phyloP scores from a whole-genome alignment of 805 yeast species.

The Pichia heedii region DNA sequence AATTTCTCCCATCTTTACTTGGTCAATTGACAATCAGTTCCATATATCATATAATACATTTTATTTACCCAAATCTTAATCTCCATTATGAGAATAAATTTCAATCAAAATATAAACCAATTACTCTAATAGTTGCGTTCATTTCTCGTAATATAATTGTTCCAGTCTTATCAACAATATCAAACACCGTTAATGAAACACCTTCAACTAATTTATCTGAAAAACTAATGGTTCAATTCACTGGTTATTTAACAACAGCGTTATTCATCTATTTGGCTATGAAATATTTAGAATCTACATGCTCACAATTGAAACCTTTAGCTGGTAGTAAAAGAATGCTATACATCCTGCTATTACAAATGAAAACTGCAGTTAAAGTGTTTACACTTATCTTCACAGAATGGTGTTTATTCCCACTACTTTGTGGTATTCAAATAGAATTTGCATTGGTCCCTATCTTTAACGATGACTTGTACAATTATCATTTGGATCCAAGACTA shows the following conservation, averaged over 20 bases:
- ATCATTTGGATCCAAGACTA: slow-evolving; percentile 7
- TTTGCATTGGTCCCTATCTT: slow-evolving; percentile 57
- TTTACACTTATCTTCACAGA: slow-evolving; percentile 69
- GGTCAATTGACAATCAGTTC: slow-evolving; percentile 7
- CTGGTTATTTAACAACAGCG: slow-evolving; percentile 16
- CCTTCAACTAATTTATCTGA: slow-evolving; percentile 16
- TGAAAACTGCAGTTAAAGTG: slow-evolving; percentile 62
- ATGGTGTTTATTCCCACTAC: slow-evolving; percentile 74
- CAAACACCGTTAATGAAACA: slow-evolving; percentile 15
- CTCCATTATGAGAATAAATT: neutral
- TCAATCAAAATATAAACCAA: neutral
- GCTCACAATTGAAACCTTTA: slow-evolving; percentile 35
- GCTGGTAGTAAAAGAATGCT: slow-evolving; percentile 41
- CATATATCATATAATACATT: neutral
- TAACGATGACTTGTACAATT: slow-evolving; percentile 11
- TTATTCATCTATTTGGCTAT: slow-evolving; percentile 10
- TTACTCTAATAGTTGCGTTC: slow-evolving; percentile 1
- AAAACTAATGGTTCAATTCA: slow-evolving; percentile 10
- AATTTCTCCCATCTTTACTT: slow-evolving; percentile 18
- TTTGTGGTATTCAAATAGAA: slow-evolving; percentile 75
- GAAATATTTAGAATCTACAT: slow-evolving; percentile 21
- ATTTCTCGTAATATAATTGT: slow-evolving; percentile 2
- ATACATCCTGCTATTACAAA: slow-evolving; percentile 45
- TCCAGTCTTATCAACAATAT: slow-evolving; percentile 9
- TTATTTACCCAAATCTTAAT: neutral